phyloP scores from a whole-genome alignment of 805 yeast species.

The Allodekkera sacchari region DNA sequence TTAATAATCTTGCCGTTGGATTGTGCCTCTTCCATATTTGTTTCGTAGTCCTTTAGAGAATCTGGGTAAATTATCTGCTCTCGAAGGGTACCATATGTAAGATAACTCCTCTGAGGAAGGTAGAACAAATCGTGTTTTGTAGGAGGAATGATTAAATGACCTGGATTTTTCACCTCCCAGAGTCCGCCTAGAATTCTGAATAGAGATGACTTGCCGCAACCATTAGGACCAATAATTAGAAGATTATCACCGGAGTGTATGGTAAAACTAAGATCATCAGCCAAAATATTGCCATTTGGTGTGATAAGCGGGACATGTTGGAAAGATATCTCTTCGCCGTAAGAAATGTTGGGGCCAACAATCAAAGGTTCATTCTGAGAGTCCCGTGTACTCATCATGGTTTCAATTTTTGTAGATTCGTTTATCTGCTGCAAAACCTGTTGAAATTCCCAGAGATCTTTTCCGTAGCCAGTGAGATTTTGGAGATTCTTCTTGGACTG shows the following conservation, averaged over 20 bases:
- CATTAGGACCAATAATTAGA: constrained; percentile 90
- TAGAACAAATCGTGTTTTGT: constrained; percentile 67
- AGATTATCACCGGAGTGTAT: constrained; percentile 78
- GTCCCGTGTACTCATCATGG: constrained; percentile 4
- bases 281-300: constrained; percentile 72
- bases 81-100: constrained; percentile 69
- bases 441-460: constrained; percentile 65
- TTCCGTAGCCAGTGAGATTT: constrained; percentile 74
- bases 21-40: constrained; percentile 23
- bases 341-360: constrained; percentile 25
- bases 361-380: constrained; percentile 15
- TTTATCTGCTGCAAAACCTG: constrained; percentile 48
- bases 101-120: constrained; percentile 87
- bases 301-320: constrained; percentile 73
- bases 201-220: constrained; percentile 90
- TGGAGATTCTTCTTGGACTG: constrained; percentile 78
- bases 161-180: constrained; percentile 69
- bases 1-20: constrained; percentile 16
- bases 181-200: constrained; percentile 87
- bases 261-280: constrained; percentile 57
- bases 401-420: constrained; percentile 16
- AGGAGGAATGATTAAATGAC: constrained; percentile 54
- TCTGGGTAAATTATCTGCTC: constrained; percentile 91
- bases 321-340: constrained; percentile 62
- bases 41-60: constrained; percentile 46